Conservation (phyloP, 805 yeast genomes). For the Starmerella apicola region DNA sequence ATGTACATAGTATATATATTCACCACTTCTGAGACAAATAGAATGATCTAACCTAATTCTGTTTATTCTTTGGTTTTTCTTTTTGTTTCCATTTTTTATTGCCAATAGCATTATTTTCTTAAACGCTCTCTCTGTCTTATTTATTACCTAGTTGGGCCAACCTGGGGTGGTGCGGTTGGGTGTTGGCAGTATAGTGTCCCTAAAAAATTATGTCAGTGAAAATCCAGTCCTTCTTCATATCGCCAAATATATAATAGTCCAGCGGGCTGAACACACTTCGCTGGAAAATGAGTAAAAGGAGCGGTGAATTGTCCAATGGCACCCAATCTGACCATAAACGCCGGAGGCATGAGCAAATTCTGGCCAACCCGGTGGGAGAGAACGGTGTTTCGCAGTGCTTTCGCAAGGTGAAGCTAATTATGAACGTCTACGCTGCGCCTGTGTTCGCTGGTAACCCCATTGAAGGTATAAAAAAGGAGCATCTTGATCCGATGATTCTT, state of each 20-base stretch:
- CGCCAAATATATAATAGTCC: background rate
- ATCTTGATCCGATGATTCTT: slow-evolving; percentile 82
- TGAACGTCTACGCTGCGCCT: slow-evolving; percentile 87
- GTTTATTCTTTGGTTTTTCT: too few species aligned
- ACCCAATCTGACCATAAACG: slow-evolving; percentile 8
- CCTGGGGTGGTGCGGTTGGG: too few species aligned
- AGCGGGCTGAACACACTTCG: background rate
- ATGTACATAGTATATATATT: too few species aligned
- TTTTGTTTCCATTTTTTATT: too few species aligned
- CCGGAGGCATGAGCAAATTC: slow-evolving; percentile 12
- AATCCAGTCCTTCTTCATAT: background rate
- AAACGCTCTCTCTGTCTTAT: too few species aligned
- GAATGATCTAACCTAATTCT: too few species aligned
- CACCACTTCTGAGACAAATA: too few species aligned
- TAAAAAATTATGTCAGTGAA: slow-evolving; percentile 16
- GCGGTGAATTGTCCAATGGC: slow-evolving; percentile 9
- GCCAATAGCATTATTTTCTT: too few species aligned
- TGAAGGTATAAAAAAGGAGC: slow-evolving; percentile 75
- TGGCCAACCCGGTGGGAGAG: slow-evolving; percentile 21
- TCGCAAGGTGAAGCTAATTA: slow-evolving; percentile 42
- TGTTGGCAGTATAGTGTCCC: background rate
- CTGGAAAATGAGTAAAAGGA: slow-evolving; percentile 15
- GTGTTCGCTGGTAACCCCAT: slow-evolving; percentile 53
- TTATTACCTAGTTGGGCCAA: too few species aligned
- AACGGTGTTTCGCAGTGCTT: slow-evolving; percentile 48